Evolutionary conservation across 164 flowering plant species (phyloP).

Genomic region (Stephania cephalantha): DNA sequence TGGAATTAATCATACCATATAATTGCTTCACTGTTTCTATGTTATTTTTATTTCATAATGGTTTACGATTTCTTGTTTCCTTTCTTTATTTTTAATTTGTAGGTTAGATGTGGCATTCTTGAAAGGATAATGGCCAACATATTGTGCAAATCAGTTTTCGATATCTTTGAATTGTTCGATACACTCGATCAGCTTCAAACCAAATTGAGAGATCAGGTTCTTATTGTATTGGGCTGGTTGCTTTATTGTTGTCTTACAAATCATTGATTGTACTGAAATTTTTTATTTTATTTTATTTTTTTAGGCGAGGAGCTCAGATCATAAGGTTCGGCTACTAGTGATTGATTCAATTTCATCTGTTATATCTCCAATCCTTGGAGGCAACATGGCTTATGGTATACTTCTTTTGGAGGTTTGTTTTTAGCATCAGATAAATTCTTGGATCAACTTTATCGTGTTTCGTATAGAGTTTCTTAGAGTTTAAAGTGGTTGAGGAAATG

Average conservation of each 20-base stretch:
- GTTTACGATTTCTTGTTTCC: neutral
- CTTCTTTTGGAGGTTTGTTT: neutral
- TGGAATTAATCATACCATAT: too few relatives aligned
- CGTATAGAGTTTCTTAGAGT: too few relatives aligned
- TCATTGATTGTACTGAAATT: neutral
- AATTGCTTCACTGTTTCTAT: too few relatives aligned
- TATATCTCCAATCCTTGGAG: conserved; percentile 71
- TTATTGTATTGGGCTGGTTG: conserved; percentile 8
- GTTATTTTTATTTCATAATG: neutral
- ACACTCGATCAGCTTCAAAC: conserved; percentile 47
- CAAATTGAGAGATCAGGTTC: conserved; percentile 48
- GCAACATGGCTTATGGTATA: conserved; percentile 66
- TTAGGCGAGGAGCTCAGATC: conserved; percentile 27
- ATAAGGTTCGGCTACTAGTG: conserved; percentile 42
- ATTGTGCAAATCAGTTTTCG: conserved; percentile 55
- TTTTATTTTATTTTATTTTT: conserved; percentile 2
- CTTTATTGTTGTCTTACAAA: conserved; percentile 4
- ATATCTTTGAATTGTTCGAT: conserved; percentile 57
- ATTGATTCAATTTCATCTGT: conserved; percentile 77
- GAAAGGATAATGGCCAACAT: conserved; percentile 53
- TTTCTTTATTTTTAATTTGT: conserved; percentile 5
- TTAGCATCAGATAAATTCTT: too few relatives aligned
- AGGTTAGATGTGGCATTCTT: conserved; percentile 31
- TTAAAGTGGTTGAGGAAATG: too few relatives aligned
- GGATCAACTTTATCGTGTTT: too few relatives aligned